Conservation (phyloP, 768 basidiomycete genomes). For the Rhodosporidiobolus sp. region DNA sequence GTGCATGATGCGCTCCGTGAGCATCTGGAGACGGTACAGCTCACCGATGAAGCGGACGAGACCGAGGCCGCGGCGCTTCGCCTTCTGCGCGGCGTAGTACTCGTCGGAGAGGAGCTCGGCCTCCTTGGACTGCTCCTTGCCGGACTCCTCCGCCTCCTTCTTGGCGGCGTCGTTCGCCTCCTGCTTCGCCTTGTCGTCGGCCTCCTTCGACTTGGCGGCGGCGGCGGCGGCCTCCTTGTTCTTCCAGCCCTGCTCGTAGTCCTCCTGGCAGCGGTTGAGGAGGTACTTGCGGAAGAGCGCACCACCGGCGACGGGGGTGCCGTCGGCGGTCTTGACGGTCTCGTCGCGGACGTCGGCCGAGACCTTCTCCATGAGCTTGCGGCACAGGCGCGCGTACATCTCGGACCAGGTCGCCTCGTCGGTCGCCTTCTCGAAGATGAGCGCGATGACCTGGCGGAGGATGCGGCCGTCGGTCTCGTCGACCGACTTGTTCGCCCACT, state of each 20-base stretch:
- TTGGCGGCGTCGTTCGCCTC: conserved; percentile 52
- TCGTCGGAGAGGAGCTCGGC: conserved; percentile 83
- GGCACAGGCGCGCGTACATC: conserved; percentile 94
- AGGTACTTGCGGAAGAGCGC: conserved; percentile 95
- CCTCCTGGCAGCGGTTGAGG: conserved; percentile 92
- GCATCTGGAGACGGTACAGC: conserved; percentile 97
- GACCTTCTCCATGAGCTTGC: conserved; percentile 93
- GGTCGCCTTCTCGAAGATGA: conserved; percentile 95
- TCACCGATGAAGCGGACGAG: conserved; percentile 98
- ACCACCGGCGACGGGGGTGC: conserved; percentile 86
- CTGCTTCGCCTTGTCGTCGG: conserved; percentile 76
- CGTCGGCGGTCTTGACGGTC: conserved; percentile 72
- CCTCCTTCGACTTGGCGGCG: conserved; percentile 77
- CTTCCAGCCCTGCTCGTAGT: conserved; percentile 94
- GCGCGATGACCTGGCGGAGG: conserved; percentile 89
- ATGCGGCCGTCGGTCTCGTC: conserved; percentile 90
- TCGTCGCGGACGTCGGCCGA: conserved; percentile 84
- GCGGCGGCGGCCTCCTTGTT: conserved; percentile 80
- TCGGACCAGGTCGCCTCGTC: conserved; percentile 93
- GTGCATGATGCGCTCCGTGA: conserved; percentile 97
- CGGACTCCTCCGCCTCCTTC: conserved; percentile 50
- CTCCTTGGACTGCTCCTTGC: conserved; percentile 56
- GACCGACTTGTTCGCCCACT: conserved; percentile 90
- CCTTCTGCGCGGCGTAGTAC: conserved; percentile 93
- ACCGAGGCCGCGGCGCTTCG: conserved; percentile 93